Evolutionary conservation across 2,329 filamentous ascomycete genomes (phyloP), one percentile per base, ranked within the genome.

Genomic region (Ambrosiella beaveri): DNA sequence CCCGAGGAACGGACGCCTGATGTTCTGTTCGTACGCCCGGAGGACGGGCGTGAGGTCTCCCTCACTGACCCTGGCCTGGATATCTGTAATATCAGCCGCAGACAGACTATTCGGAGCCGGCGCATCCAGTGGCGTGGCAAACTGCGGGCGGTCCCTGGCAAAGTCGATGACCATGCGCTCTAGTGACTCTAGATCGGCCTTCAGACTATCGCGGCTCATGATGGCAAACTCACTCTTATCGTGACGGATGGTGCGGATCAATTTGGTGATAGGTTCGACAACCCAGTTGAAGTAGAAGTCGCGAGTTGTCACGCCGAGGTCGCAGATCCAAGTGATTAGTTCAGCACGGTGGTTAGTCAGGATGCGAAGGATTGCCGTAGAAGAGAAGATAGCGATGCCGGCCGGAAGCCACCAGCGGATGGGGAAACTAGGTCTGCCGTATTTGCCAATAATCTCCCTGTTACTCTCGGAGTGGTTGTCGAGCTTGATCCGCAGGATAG

Each of bases 131-230:
- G 38, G 37, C 37, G 27, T 55, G 35, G 75, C 71, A 36, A 81
- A 77, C 57, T 80, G 76, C 1, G 88, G 86, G 65, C 89, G 88
- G 64, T 95, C 89, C 8, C 84, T 73, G 3, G 90, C 87, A 72
- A 98, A 98, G 64, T 97, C 93, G 41, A 98, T 85, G 3, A 98
- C 94, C 93, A 98, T 98, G 53, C 93, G 84, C 69, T 98, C 91
- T 38, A 98, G 74, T 66, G 89, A 96, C 57, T 89, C 88, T 38
- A 88, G 82, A 67, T 98, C 93, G 1, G 90, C 89, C 67, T 85
- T 84, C 19, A 98, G 77, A 63, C 89, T 96, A 63, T 91, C 85
- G 60, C 88, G 87, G 71, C 89, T 96, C 86, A 98, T 93, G 63
- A 98, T 86, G 50, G 91, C 93, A 63, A 98, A 91, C 67, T 97